Conservation (phyloP, 345 rosid species). For the Gossypium rotundifolium region DNA sequence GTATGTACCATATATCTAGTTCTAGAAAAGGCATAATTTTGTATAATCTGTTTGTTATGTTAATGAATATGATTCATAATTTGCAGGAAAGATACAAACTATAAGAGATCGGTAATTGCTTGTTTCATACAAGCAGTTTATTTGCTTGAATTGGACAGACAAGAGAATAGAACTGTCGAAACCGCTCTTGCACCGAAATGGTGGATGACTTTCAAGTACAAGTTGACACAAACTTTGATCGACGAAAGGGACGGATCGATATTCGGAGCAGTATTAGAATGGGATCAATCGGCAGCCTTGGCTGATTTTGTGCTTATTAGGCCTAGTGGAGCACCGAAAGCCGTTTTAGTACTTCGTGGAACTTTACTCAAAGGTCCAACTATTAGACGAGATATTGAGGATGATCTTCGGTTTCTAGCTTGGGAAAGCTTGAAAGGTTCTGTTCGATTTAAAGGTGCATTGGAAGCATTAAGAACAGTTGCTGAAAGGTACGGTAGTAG, state of each 20-base stretch:
- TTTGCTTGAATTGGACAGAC: slow-evolving; percentile 87
- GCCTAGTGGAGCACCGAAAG: slow-evolving; percentile 90
- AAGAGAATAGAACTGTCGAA: slow-evolving; percentile 58
- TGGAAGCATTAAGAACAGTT: slow-evolving; percentile 53
- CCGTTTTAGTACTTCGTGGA: slow-evolving; percentile 75
- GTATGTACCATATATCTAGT: background rate
- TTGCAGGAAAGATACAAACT: slow-evolving; percentile 81
- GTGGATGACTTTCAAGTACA: slow-evolving; percentile 95
- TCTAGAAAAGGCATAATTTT: slow-evolving; percentile 4
- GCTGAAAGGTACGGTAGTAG: slow-evolving; percentile 71
- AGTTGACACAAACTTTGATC: slow-evolving; percentile 51
- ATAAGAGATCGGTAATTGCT: slow-evolving; percentile 84
- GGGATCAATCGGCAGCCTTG: slow-evolving; percentile 86
- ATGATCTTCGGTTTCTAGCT: slow-evolving; percentile 90
- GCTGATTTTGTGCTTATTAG: slow-evolving; percentile 71
- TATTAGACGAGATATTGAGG: slow-evolving; percentile 74
- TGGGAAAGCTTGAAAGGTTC: slow-evolving; percentile 98
- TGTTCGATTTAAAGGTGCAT: slow-evolving; percentile 65
- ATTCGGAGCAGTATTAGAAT: slow-evolving; percentile 83
- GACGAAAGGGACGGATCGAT: slow-evolving; percentile 85
- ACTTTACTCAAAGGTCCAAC: slow-evolving; percentile 80
- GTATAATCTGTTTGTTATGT: background rate
- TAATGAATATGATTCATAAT: background rate
- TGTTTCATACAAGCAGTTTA: slow-evolving; percentile 96
- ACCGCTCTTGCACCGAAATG: slow-evolving; percentile 86